phyloP scores from a whole-genome alignment of 1,284 basidiomycete species.

The Cutaneotrichosporon cutaneum region DNA sequence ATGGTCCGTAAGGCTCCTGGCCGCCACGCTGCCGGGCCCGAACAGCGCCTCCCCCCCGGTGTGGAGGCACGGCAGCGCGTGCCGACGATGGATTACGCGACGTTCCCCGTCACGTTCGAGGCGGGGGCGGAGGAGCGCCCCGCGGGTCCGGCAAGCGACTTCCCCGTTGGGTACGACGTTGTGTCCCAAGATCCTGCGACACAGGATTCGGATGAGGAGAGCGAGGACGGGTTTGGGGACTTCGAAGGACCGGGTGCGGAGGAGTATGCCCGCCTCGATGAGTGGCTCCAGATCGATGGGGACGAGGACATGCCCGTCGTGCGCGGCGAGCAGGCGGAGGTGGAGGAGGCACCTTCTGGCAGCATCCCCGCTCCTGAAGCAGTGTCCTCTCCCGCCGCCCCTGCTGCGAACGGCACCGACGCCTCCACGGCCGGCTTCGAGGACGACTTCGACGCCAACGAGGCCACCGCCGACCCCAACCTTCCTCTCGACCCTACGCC shows the following conservation, averaged over 20 bases:
- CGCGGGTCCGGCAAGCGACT: constrained; percentile 16
- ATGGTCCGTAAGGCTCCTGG: constrained; percentile 31
- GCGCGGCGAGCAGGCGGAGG: constrained; percentile 8
- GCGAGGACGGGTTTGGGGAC: constrained; percentile 26
- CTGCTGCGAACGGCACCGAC: constrained; percentile 2
- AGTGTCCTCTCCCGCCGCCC: not conserved
- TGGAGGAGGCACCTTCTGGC: not conserved
- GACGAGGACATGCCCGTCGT: constrained; percentile 14
- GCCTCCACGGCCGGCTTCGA: constrained; percentile 29
- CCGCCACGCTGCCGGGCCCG: constrained; percentile 14
- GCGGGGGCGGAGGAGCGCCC: not conserved
- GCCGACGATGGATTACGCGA: constrained; percentile 1
- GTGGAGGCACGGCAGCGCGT: not conserved
- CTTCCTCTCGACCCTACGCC: constrained; percentile 45
- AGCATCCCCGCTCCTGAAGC: not conserved
- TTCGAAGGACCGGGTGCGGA: constrained; percentile 23
- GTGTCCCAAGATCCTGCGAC: not conserved
- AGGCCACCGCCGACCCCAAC: not conserved
- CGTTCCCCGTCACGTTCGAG: constrained; percentile 22
- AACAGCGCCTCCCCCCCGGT: not conserved
- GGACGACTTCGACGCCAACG: constrained; percentile 36
- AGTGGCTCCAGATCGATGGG: constrained; percentile 38
- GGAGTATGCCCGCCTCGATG: constrained; percentile 45
- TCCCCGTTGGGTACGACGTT: constrained; percentile 14
- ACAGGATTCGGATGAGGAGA: constrained; percentile 11